Base-by-base conservation (phyloP, 495 filamentous ascomycete genomes). In the Hyaloscypha hepaticicola region DNA sequence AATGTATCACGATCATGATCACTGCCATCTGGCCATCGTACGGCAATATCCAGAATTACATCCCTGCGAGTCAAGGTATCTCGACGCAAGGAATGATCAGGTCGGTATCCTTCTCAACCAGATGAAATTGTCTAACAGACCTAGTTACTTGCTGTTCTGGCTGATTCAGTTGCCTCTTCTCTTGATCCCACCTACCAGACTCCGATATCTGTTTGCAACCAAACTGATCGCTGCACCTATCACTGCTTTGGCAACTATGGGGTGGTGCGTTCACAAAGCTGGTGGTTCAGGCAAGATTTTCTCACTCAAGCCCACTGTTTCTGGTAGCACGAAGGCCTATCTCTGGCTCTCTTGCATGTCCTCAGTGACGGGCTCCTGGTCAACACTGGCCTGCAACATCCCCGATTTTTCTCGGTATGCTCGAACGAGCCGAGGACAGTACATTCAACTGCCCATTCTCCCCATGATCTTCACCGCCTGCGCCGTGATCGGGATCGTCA, bases 11-110 rank as follows among this genome's bases (percentile, higher is more conserved):
- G 1, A 85, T 87, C 53, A 89, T 90, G 86, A 78, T 91, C 21
- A 80, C 80, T 12, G 86, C 88, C 5, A 89, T 89, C 70, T 89
- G 87, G 79, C 86, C 87, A 3, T 84, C 82, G 26, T 88, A 85
- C 64, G 73, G 78, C 59, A 75, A 76, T 19, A 74, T 88, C 24
- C 75, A 77, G 4, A 88, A 88, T 69, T 69, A 67, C 58, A 82
- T 90, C 31, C 79, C 87, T 1, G 79, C 70, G 14, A 73, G 72
- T 16, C 78, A 87, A 66, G 88, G 86, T 31, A 89, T 90, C 72
- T 85, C 82, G 16, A 87, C 84, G 1, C 80, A 84, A 64, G 83
- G 83, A 12, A 86, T 91, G 82, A 73, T 88, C 58, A 81, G 78
- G 8, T 68, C 1, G 19, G 56, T 60, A 33, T 24, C 3, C 1